Base-by-base conservation (phyloP, 1,284 basidiomycete species). In the Ganoderma sinense region DNA sequence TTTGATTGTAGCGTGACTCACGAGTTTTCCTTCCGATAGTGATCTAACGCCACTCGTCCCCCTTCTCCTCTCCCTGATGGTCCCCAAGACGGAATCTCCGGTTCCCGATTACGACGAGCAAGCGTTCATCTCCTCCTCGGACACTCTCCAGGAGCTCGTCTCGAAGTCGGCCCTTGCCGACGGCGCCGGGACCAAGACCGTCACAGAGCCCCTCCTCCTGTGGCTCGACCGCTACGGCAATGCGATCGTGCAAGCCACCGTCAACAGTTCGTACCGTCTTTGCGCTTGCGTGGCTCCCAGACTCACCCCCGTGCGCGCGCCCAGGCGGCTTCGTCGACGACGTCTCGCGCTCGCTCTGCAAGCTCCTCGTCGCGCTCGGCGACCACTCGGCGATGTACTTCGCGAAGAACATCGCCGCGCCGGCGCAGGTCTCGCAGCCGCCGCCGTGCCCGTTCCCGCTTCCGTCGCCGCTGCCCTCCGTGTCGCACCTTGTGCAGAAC, bases 341-440 rank as follows among this genome's bases (percentile, higher is more conserved):
- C 8, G 79, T 88, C 5, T 88, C 90, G 0, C 90, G 88, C 72
- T 92, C 91, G 0, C 82, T 96, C 8, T 92, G 91, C 82, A 94
- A 94, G 78, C 86, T 97, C 26, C 84, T 97, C 3, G 88, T 89
- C 0, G 91, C 93, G 0, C 81, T 97, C 0, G 93, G 94, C 0
- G 96, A 97, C 73, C 94, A 96, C 78, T 96, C 94, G 3, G 89
- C 91, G 0, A 84, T 87, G n/a, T 96, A 95, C 81, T 83, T 97
- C 65, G 92, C 94, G 2, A 80, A 85, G 5, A 87, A 93, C 72
- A 86, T 97, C 64, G 85, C 88, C 1, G 86, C 86, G 0, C 75
- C 80, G 7, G 75, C 75, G 2, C 78, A 74, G 0, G 80, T 85
- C 1, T 62, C 78, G 68, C 62, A 74, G 2, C 65, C 76, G 14